Base-by-base conservation (phyloP, 2,329 filamentous ascomycete genomes). In the Aspergillus niger region DNA sequence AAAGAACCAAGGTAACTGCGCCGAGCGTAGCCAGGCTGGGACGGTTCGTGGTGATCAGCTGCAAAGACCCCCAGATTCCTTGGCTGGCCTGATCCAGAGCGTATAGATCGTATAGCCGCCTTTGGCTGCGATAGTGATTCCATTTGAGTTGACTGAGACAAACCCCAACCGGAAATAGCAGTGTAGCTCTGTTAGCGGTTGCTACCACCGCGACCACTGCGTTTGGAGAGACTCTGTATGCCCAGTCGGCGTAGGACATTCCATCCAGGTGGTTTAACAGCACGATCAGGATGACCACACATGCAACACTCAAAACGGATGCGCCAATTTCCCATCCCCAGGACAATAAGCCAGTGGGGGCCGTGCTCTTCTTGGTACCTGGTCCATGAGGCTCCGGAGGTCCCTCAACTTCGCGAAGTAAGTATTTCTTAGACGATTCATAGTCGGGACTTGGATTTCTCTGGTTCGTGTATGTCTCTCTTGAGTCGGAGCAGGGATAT, bases 141-240 rank as follows among this genome's bases (percentile, higher is more conserved):
- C 64, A 66, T 53, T 66, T 66, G 11, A 51, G 59, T 48, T 66
- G 64, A 20, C 43, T 61, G 38, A 66, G 59, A 30, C 63, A 66
- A 20, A 56, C 32, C 30, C 60, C 58, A 4, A 66, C 60, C 17
- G 62, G 47, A 38, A 59, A 52, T 60, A 64, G 61, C 50, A 66
- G 47, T 17, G 50, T 50, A 22, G 62, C 58, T 15, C 49, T 50
- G 24, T 41, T 61, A 20, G 58, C 58, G 8, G 64, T 64, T 39
- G 64, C 61, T 17, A 66, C 30, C 8, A 65, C 61, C 17, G 64
- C 61, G 30, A 66, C 52, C 6, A 60, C 58, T 8, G 64, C 58
- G 26, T 61, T 66, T 17, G 63, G 64, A 56, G 63, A 65, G 48
- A 60, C 22, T 3, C 50, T n/a, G 8, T 32, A 17, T 13, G 13